Conservation (phyloP, 202 grass and related monocot species). For the Thinopyrum obtusiflorum region DNA sequence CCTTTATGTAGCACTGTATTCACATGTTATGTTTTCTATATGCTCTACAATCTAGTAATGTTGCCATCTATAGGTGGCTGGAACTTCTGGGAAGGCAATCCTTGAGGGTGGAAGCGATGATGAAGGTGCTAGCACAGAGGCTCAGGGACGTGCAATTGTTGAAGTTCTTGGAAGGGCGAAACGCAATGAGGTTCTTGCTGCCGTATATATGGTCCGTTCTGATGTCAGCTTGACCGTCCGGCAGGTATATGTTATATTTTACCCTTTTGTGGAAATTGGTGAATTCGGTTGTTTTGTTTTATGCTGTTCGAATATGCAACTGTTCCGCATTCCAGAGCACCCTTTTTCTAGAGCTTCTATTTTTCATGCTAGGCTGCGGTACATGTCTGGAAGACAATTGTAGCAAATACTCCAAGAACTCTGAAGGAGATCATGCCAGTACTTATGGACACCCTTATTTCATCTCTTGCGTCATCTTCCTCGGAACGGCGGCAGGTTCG, state of each 20-base stretch:
- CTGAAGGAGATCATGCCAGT: constrained; percentile 99
- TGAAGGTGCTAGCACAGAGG: constrained; percentile 98
- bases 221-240: constrained; percentile 93
- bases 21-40: constrained; percentile 5
- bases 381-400: constrained; percentile 98
- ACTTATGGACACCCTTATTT: constrained; percentile 93
- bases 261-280: neutral
- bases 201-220: constrained; percentile 97
- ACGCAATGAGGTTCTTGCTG: constrained; percentile 95
- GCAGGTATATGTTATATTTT: constrained; percentile 55
- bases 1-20: constrained; percentile 21
- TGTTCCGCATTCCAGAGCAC: constrained; percentile 6
- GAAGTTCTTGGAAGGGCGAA: constrained; percentile 89
- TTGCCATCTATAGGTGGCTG: constrained; percentile 68
- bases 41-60: constrained; percentile 4
- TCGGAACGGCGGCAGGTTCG: constrained; percentile 90
- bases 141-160: constrained; percentile 95
- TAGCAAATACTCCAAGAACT: constrained; percentile 95
- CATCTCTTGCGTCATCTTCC: constrained; percentile 93
- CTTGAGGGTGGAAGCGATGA: constrained; percentile 98
- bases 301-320: neutral
- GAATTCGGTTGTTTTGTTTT: neutral
- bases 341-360: constrained; percentile 20
- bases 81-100: constrained; percentile 95
- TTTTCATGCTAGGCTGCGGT: constrained; percentile 60